These are phyloP conservation scores for Umbelopsis vinacea DNA, from an alignment of 192 early-diverging fungal species.

Conservation along the genomic window DNA sequence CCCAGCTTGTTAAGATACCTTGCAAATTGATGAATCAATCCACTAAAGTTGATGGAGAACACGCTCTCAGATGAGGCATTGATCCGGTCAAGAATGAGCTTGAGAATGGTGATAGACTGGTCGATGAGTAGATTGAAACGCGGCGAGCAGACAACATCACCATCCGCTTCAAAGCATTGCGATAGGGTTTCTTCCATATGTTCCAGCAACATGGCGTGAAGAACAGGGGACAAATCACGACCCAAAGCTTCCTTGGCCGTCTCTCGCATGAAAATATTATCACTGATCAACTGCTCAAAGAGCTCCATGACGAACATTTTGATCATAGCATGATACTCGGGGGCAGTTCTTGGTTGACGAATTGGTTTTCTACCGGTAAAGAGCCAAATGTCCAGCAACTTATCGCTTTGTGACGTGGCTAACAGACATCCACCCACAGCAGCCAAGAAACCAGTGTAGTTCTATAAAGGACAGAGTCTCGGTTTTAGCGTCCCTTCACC, in stretches of 20 bases:
- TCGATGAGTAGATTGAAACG: conserved; percentile 70
- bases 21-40: conserved; percentile 64
- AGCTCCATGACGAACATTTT: conserved; percentile 75
- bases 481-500: too few relatives aligned
- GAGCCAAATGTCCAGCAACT: conserved; percentile 1
- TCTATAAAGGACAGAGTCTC: conserved; percentile 62
- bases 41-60: conserved; percentile 68
- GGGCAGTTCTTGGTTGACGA: conserved; percentile 12
- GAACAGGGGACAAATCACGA: conserved; percentile 63
- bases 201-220: conserved; percentile 67
- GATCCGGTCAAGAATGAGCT: conserved; percentile 70
- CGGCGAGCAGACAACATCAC: conserved; percentile 55
- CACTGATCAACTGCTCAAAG: conserved; percentile 72
- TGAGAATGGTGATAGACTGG: conserved; percentile 67
- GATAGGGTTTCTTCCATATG: conserved; percentile 60
- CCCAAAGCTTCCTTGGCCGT: conserved; percentile 82
- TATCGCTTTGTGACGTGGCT: conserved; percentile 2
- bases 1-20: conserved; percentile 68
- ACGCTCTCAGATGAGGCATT: conserved; percentile 53
- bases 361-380: conserved; percentile 3
- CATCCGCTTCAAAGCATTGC: conserved; percentile 62
- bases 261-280: conserved; percentile 77
- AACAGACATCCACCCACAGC: conserved; percentile 72
- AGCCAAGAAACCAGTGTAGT: conserved; percentile 81
- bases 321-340: conserved; percentile 57